These are phyloP conservation scores for Cardiospermum halicacabum DNA, from an alignment of 345 rosid species.

Conservation along the genomic window DNA sequence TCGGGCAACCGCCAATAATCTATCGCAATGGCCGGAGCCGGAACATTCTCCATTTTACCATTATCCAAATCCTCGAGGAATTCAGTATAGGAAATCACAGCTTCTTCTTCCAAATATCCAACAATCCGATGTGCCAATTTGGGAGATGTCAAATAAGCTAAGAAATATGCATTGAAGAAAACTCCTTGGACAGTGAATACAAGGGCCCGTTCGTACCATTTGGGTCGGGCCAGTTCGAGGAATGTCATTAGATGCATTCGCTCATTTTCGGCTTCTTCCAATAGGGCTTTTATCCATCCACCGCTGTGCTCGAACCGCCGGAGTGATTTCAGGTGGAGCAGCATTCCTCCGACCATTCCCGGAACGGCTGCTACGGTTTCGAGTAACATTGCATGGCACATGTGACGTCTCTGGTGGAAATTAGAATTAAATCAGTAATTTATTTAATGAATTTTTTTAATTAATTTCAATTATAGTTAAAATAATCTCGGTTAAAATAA, in stretches of 20 bases:
- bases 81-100: conserved; percentile 52
- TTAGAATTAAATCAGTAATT: not conserved
- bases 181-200: conserved; percentile 56
- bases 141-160: conserved; percentile 46
- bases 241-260: conserved; percentile 70
- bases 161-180: conserved; percentile 53
- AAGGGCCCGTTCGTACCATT: conserved; percentile 53
- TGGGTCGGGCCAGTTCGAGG: conserved; percentile 47
- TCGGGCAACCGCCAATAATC: conserved; percentile 59
- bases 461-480: too few species aligned
- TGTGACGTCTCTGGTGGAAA: conserved; percentile 44
- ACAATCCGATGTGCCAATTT: conserved; percentile 56
- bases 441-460: too few species aligned
- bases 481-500: too few species aligned
- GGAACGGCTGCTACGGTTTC: conserved; percentile 64
- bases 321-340: conserved; percentile 52
- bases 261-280: conserved; percentile 68
- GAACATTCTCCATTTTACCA: conserved; percentile 44
- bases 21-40: conserved; percentile 61
- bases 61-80: conserved; percentile 54
- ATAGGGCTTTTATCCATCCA: conserved; percentile 62
- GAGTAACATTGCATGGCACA: conserved; percentile 66
- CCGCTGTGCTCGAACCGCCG: conserved; percentile 58
- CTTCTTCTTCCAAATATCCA: conserved; percentile 63
- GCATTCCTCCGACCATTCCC: conserved; percentile 73